Evolutionary conservation across 331 rosid species (phyloP).

Genomic region (Phaseolus coccineus): DNA sequence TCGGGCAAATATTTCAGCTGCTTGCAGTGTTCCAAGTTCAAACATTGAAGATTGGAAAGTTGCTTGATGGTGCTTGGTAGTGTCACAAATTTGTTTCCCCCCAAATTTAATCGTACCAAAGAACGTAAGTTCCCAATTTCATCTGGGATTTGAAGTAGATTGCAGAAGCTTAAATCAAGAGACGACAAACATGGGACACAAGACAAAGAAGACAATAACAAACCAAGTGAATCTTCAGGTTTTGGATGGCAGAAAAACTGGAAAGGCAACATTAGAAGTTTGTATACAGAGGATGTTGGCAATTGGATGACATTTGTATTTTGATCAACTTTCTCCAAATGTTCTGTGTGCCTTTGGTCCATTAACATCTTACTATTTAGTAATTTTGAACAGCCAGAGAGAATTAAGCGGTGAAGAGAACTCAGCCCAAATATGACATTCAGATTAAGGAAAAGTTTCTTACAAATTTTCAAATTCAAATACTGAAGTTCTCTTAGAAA

Average conservation of each 20-base stretch:
- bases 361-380: not conserved
- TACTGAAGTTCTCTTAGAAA: not conserved
- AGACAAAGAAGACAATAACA: not conserved
- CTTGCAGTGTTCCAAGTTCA: not conserved
- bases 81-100: slow-evolving; percentile 34
- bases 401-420: not conserved
- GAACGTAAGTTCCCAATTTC: slow-evolving; percentile 21
- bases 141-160: slow-evolving; percentile 34
- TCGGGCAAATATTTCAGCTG: not conserved
- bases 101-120: not conserved
- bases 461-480: not conserved
- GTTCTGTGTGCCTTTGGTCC: not conserved
- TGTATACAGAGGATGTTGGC: not conserved
- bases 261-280: not conserved
- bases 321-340: not conserved
- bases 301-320: not conserved
- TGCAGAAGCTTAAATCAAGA: slow-evolving; percentile 23
- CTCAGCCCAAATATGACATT: slow-evolving; percentile 1
- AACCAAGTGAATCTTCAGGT: not conserved
- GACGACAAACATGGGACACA: not conserved
- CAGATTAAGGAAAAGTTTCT: not conserved
- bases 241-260: not conserved
- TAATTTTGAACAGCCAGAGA: slow-evolving; percentile 35
- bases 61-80: not conserved
- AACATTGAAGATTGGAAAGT: not conserved